phyloP scores from a whole-genome alignment of 129 eudicot genomes.

The Scalesia atractyloides region DNA sequence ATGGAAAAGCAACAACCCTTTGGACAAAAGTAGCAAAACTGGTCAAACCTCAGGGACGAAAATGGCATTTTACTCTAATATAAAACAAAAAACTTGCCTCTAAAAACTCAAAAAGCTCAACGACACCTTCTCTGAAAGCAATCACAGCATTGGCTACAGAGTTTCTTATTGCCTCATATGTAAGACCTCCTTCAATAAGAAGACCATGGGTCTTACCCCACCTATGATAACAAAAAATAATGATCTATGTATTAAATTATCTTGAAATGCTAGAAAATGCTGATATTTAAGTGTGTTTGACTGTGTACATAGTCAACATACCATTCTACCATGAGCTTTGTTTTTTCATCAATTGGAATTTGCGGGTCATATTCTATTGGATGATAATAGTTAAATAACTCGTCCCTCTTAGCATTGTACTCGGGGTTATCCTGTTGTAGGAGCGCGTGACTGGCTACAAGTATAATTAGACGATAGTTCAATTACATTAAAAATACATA shows the following conservation, averaged over 20 bases:
- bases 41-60: no score
- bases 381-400: conserved; percentile 71
- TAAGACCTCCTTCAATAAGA: conserved; percentile 91
- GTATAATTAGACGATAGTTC: conserved; percentile 22
- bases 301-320: conserved; percentile 30
- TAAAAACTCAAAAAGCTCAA: conserved; percentile 75
- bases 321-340: conserved; percentile 96
- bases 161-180: conserved; percentile 62
- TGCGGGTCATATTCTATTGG: conserved; percentile 76
- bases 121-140: conserved; percentile 76
- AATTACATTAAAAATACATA: conserved; percentile 2
- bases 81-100: conserved; percentile 53
- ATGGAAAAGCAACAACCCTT: no score
- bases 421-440: conserved; percentile 76
- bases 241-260: not conserved
- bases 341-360: conserved; percentile 70
- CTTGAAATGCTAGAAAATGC: not conserved
- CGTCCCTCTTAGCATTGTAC: conserved; percentile 75
- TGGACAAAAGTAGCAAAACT: no score
- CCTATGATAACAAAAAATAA: conserved; percentile 40
- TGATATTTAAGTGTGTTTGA: not conserved
- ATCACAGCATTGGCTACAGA: conserved; percentile 68
- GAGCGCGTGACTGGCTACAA: conserved; percentile 84
- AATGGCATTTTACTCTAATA: no score
- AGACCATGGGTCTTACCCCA: conserved; percentile 87